phyloP scores from a whole-genome alignment of 2,329 filamentous ascomycete genomes.

The Xylariaceae sp. region DNA sequence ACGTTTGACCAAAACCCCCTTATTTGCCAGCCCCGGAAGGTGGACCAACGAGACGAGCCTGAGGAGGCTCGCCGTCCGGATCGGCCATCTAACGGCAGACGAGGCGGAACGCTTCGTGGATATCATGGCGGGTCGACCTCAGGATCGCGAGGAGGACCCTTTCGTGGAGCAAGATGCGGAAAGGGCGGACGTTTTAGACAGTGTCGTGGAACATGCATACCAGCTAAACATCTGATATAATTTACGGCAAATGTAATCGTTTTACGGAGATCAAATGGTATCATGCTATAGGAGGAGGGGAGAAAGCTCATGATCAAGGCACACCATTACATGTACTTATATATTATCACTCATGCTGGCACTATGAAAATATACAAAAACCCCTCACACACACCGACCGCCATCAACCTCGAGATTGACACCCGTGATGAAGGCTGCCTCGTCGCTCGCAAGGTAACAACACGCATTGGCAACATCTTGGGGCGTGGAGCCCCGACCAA shows the following conservation, averaged over 20 bases:
- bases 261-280: no score
- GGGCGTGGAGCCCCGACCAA: slow-evolving; percentile 52
- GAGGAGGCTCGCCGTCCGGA: slow-evolving; percentile 6
- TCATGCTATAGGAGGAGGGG: no score
- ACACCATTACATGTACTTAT: no score
- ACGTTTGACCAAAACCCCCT: slow-evolving; percentile 1
- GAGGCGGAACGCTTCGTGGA: background rate
- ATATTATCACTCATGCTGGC: no score
- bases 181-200: no score
- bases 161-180: no score
- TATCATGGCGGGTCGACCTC: background rate
- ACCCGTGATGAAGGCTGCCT: slow-evolving; percentile 66
- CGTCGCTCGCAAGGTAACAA: slow-evolving; percentile 65
- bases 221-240: no score
- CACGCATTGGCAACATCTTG: slow-evolving; percentile 66
- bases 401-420: slow-evolving; percentile 58
- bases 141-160: no score
- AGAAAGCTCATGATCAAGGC: no score
- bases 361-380: background rate
- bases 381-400: slow-evolving; percentile 28
- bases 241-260: no score
- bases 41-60: slow-evolving; percentile 11
- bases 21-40: slow-evolving; percentile 6
- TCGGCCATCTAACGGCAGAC: background rate
- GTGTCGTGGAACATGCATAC: no score